Evolutionary conservation across 345 rosid species (phyloP).

Genomic region (Populus nigra): DNA sequence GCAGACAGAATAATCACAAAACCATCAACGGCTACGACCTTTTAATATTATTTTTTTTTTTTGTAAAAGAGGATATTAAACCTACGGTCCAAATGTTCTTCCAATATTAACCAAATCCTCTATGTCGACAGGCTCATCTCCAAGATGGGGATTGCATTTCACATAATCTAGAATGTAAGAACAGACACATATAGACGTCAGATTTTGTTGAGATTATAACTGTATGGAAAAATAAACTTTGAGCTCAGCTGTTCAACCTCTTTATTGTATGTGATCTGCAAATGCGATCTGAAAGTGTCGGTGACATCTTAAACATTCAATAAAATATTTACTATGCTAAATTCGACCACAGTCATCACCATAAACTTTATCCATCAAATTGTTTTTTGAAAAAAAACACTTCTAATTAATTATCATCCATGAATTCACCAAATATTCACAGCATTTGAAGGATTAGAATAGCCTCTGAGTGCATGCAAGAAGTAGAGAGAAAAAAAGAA

Average conservation of each 20-base stretch:
- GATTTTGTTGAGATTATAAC: neutral
- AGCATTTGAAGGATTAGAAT: neutral
- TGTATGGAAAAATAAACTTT: neutral
- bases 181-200: conserved; percentile 11
- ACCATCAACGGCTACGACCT: neutral
- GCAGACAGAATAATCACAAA: conserved; percentile 19
- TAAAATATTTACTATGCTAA: neutral
- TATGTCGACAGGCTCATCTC: conserved; percentile 87
- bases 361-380: neutral
- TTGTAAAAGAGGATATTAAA: conserved; percentile 5
- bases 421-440: neutral
- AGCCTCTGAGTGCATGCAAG: neutral
- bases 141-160: conserved; percentile 66
- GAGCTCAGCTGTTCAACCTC: neutral
- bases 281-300: neutral
- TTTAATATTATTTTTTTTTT: neutral
- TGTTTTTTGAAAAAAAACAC: neutral
- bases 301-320: neutral
- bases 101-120: conserved; percentile 92
- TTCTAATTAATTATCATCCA: neutral
- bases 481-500: neutral
- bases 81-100: conserved; percentile 74
- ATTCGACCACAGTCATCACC: neutral
- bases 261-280: neutral
- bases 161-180: conserved; percentile 51